Evolutionary conservation across 2,329 filamentous ascomycete genomes (phyloP), one percentile per base, ranked within the genome.

Genomic region (Berkeleyomyces rouxiae): DNA sequence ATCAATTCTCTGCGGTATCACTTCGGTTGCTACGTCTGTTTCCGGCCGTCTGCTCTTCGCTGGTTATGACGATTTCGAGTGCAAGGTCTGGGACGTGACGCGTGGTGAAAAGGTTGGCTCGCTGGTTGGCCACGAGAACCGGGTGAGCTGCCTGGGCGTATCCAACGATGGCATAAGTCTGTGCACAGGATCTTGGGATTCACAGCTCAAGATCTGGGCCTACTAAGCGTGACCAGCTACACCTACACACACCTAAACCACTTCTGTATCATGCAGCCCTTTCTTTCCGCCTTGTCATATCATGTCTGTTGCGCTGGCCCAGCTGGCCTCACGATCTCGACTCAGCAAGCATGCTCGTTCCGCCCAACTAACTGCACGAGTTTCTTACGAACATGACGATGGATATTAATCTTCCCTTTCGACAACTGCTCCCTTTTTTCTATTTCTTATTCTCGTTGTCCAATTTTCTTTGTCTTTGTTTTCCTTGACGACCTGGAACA

Each of bases 161-260:
- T 97, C 92, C 81, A 97, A 97, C 74, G 93, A 99, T 72, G 93
- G 92, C 67, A 96, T 97, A 78, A 97, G 92, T 79, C 81, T 99
- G 78, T 97, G 93, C 83, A 99, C 93, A 71, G 93, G 93, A 74
- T 99, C 93, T 69, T 99, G 93, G 93, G 93, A 99, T 78, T 96
- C 93, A 47, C 67, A 91, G 88, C 85, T 92, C 74, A 91, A 90
- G 82, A 84, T 92, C 73, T 92, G 88, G 88, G 88, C 88, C 67
- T 90, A 87, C 78, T 88, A 86, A 75, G 68, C 47, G 33, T 2
- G 16, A 11, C 33, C 44, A 44, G 33, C 59, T 9, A 23, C 57
- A 46, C 57, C 47, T 53, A 61, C 55, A 44, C 46, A 5, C 57
- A 13, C 31, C 23, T 11, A 23, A 33, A 7, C 7, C 39, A 7